Percentiles rank a stretch among this genome's conserved stretches.
Conservation (phyloP, 805 yeast genomes). For the Saccharomyces paradoxus region DNA sequence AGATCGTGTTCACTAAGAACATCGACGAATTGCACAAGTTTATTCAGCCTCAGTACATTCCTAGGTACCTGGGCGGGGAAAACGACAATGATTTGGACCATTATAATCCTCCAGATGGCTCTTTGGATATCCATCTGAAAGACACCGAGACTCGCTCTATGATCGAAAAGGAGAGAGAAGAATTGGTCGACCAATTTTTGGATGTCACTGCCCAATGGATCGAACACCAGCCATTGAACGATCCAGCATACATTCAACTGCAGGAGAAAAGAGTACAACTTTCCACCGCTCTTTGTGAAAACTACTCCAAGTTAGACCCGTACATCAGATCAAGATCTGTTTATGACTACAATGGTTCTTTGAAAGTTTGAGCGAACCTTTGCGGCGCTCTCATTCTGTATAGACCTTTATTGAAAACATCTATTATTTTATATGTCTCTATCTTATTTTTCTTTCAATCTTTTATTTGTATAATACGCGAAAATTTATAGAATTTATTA, state of each 20-base stretch:
- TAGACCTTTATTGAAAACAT: neutral
- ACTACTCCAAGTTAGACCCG: constrained; percentile 68
- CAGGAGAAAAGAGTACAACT: constrained; percentile 47
- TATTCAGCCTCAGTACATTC: constrained; percentile 53
- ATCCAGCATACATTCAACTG: constrained; percentile 39
- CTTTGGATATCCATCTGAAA: constrained; percentile 43
- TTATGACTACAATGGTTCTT: constrained; percentile 67
- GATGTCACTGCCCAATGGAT: constrained; percentile 73
- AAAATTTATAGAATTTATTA: neutral
- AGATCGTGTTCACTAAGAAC: constrained; percentile 74
- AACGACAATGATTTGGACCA: constrained; percentile 46
- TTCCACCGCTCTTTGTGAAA: constrained; percentile 46
- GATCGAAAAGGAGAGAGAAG: constrained; percentile 47
- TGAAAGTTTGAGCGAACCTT: constrained; percentile 21
- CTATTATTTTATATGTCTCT: neutral
- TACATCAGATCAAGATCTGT: constrained; percentile 71
- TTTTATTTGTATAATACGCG: neutral
- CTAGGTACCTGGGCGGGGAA: constrained; percentile 65
- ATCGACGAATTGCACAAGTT: constrained; percentile 56
- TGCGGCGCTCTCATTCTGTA: neutral
- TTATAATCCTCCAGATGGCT: constrained; percentile 53
- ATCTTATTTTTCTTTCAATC: neutral
- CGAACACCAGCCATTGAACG: constrained; percentile 38
- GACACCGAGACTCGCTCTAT: constrained; percentile 38
- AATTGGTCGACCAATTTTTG: constrained; percentile 46